These are phyloP conservation scores for Mucor saturninus DNA, from an alignment of 371 early-diverging fungal species.

Conservation along the genomic window DNA sequence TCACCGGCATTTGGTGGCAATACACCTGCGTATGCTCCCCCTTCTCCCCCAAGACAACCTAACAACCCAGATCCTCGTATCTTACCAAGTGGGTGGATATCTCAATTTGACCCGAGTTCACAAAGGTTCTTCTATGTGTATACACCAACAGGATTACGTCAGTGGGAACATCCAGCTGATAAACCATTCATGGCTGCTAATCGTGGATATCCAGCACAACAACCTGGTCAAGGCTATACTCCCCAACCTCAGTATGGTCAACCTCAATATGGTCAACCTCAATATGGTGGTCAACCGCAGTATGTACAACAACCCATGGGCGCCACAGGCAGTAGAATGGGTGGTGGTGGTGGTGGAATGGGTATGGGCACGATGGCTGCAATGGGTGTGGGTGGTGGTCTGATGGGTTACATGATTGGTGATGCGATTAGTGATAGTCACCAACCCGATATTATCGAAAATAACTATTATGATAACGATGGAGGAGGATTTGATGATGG, in stretches of 20 bases:
- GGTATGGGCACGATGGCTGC: slow-evolving; percentile 40
- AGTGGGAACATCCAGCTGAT: slow-evolving; percentile 58
- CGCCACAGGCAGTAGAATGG: not conserved
- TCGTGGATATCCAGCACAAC: slow-evolving; percentile 25
- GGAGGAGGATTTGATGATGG: slow-evolving; percentile 35
- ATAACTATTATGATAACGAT: slow-evolving; percentile 41
- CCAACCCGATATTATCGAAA: slow-evolving; percentile 32
- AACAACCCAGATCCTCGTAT: slow-evolving; percentile 43
- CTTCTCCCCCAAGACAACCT: slow-evolving; percentile 34
- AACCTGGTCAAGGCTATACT: slow-evolving; percentile 17
- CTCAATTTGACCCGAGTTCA: slow-evolving; percentile 47
- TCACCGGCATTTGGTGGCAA: slow-evolving; percentile 24
- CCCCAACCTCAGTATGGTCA: slow-evolving; percentile 15
- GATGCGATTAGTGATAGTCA: slow-evolving; percentile 34
- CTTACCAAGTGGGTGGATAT: slow-evolving; percentile 51
- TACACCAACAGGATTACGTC: slow-evolving; percentile 48
- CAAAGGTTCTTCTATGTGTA: slow-evolving; percentile 52
- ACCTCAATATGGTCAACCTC: slow-evolving; percentile 15
- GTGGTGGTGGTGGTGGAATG: slow-evolving; percentile 8
- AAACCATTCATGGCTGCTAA: slow-evolving; percentile 25
- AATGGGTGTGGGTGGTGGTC: slow-evolving; percentile 45
- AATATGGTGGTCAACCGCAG: slow-evolving; percentile 7
- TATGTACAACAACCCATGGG: slow-evolving; percentile 14
- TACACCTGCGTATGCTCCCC: slow-evolving; percentile 33
- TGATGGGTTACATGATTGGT: slow-evolving; percentile 43